Percentiles rank a stretch among this genome's conserved stretches.
phyloP scores from a whole-genome alignment of 2,329 filamentous ascomycete species.

The Passalora sequoiae region DNA sequence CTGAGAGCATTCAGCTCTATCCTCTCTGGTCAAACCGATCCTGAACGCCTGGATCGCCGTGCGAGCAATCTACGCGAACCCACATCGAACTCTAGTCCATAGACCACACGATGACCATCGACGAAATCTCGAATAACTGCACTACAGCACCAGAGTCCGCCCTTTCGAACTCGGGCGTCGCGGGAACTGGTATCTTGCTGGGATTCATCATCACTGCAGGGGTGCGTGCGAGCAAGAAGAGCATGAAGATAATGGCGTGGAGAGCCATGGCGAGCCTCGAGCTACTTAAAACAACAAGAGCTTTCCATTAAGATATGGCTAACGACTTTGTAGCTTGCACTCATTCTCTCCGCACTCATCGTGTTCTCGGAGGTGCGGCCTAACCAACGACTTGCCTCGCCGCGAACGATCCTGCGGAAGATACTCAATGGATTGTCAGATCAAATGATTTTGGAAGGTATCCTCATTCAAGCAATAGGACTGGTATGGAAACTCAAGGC shows the following conservation, averaged over 20 bases:
- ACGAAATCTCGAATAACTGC: constrained; percentile 35
- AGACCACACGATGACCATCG: background rate
- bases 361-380: constrained; percentile 50
- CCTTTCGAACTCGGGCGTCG: constrained; percentile 53
- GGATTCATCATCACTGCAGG: no score
- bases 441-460: constrained; percentile 64
- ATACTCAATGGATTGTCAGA: constrained; percentile 62
- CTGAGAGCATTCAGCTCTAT: background rate
- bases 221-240: no score
- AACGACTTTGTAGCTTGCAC: constrained; percentile 39
- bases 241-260: no score
- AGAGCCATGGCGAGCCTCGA: no score
- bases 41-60: background rate
- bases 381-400: constrained; percentile 33
- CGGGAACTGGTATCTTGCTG: constrained; percentile 55
- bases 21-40: no score
- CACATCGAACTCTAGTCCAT: background rate
- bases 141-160: constrained; percentile 42
- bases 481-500: no score
- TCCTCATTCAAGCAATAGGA: constrained; percentile 61
- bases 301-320: no score
- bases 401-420: constrained; percentile 54
- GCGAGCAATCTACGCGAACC: background rate
- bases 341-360: constrained; percentile 53
- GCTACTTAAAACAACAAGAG: no score